Percentiles rank a stretch among this genome's conserved stretches.
These are phyloP conservation scores for Crithidia bombi DNA, from an alignment of 208 protist species.

Conservation along the genomic window DNA sequence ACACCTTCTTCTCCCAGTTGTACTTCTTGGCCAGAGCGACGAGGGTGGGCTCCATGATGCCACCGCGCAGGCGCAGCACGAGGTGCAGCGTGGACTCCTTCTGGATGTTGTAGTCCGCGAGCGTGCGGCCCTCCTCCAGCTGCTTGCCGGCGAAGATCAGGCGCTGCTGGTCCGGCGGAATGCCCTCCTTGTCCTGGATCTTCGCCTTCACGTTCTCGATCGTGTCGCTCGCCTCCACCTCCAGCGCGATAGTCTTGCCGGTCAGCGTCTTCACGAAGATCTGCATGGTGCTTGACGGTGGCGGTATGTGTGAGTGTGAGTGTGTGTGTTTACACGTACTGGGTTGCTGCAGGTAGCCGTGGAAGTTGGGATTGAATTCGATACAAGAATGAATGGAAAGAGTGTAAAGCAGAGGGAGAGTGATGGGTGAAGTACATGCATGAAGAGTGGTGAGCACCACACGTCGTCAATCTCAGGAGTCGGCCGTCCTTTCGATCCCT, in stretches of 20 bases:
- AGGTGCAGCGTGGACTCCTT: slow-evolving; percentile 99
- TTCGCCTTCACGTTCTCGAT: slow-evolving; percentile 98
- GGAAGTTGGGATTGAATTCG: no score
- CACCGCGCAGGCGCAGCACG: slow-evolving; percentile 96
- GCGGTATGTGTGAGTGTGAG: not conserved
- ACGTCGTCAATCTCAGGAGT: no score
- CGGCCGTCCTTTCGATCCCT: no score
- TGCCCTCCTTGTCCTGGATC: slow-evolving; percentile 99
- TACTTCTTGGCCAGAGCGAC: slow-evolving; percentile 96
- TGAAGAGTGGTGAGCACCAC: no score
- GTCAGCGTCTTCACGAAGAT: slow-evolving; percentile 98
- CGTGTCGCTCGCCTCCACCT: slow-evolving; percentile 97
- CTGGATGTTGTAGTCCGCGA: slow-evolving; percentile 99
- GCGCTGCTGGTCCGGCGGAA: slow-evolving; percentile 94
- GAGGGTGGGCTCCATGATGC: slow-evolving; percentile 98
- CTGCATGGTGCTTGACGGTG: slow-evolving; percentile 79
- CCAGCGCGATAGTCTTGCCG: slow-evolving; percentile 98
- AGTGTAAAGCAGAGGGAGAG: no score
- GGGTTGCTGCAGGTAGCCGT: not conserved
- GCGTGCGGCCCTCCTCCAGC: slow-evolving; percentile 98
- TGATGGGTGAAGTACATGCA: no score
- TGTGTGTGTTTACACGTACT: not conserved
- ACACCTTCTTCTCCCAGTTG: slow-evolving; percentile 99
- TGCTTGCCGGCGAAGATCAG: slow-evolving; percentile 97
- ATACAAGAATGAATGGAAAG: no score